A percentile compares a stretch with the other conserved stretches of the same genome.
Evolutionary conservation across 2,329 filamentous ascomycete species (phyloP).

Genomic region (Curvularia verruculosa): DNA sequence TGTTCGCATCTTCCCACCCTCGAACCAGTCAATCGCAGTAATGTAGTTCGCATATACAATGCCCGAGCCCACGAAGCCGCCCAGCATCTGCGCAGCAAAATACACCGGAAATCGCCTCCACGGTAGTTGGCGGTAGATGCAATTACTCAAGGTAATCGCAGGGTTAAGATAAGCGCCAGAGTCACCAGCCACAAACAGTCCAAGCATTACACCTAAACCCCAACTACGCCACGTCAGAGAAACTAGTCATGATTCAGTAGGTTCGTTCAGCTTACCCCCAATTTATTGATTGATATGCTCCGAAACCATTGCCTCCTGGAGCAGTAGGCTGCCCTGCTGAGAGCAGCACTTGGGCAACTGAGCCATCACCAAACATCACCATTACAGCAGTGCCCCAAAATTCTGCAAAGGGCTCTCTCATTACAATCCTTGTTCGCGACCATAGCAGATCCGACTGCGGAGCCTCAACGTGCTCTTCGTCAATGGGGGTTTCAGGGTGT

Average conservation of each 20-base stretch:
- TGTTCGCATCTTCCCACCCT: slow-evolving; percentile 66
- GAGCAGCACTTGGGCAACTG: slow-evolving; percentile 53
- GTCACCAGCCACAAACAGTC: slow-evolving; percentile 69
- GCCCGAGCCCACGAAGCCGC: slow-evolving; percentile 65
- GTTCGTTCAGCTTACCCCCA: slow-evolving; percentile 45
- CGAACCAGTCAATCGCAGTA: slow-evolving; percentile 67
- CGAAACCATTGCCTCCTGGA: slow-evolving; percentile 52
- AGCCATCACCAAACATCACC: slow-evolving; percentile 54
- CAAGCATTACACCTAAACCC: slow-evolving; percentile 49
- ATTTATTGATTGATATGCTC: slow-evolving; percentile 51
- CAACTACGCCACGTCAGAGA: slow-evolving; percentile 36
- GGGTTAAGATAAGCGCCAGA: slow-evolving; percentile 69
- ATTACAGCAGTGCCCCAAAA: slow-evolving; percentile 53
- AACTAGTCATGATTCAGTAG: not conserved
- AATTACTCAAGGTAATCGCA: slow-evolving; percentile 73
- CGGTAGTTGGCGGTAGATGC: slow-evolving; percentile 70
- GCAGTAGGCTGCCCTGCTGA: slow-evolving; percentile 46
- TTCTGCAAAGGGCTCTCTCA: slow-evolving; percentile 54
- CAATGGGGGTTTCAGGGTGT: slow-evolving; percentile 50
- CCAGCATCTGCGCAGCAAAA: slow-evolving; percentile 68
- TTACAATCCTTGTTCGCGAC: slow-evolving; percentile 44
- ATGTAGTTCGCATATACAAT: slow-evolving; percentile 54
- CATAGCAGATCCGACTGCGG: slow-evolving; percentile 47
- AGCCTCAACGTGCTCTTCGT: slow-evolving; percentile 50
- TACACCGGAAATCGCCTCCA: slow-evolving; percentile 75